Evolutionary conservation across 2,329 filamentous ascomycete genomes (phyloP), one percentile per base, ranked within the genome.

Genomic region (Xylariales sp.): DNA sequence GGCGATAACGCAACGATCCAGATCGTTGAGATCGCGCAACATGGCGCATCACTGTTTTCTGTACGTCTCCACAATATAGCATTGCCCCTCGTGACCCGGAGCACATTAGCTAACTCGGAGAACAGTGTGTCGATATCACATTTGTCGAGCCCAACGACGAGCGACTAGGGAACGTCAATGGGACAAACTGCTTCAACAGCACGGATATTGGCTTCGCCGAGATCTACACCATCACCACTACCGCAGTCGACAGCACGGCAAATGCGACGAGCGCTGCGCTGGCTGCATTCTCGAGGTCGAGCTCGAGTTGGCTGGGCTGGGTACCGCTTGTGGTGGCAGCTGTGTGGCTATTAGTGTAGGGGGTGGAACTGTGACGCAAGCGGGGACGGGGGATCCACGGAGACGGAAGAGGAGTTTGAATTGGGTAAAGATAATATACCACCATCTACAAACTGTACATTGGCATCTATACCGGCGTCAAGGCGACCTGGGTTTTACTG

Each of bases 101-200:
- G n/a, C n/a, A n/a, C n/a, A n/a, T n/a, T n/a, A n/a, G n/a, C n/a
- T n/a, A n/a, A n/a, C n/a, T n/a, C n/a, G n/a, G n/a, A n/a, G n/a
- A n/a, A n/a, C 38, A 95, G 88, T 97, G 93, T 60, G 90, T 94
- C 52, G 91, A 97, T 59, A 94, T 97, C 55, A 91, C 85, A 34
- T 94, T 97, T 54, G 87, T 84, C 35, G 86, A 89, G 2, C 86
- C 86, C 18, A 69, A 80, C 54, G 84, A 95, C 58, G 48, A 64
- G 28, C 68, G 66, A 33, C 80, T 95, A 37, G 70, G 70, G 42
- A 71, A 84, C 51, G 86, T 96, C 51, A 95, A 86, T 59, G 70
- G 74, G 45, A 74, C 79, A 11, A 96, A 95, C 66, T 97, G 91
- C 73, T 89, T 84, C 73, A 97, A 97, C 70, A 87, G 83, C 45